Conservation (phyloP, 306 rosid genomes). For the Prunus davidiana region DNA sequence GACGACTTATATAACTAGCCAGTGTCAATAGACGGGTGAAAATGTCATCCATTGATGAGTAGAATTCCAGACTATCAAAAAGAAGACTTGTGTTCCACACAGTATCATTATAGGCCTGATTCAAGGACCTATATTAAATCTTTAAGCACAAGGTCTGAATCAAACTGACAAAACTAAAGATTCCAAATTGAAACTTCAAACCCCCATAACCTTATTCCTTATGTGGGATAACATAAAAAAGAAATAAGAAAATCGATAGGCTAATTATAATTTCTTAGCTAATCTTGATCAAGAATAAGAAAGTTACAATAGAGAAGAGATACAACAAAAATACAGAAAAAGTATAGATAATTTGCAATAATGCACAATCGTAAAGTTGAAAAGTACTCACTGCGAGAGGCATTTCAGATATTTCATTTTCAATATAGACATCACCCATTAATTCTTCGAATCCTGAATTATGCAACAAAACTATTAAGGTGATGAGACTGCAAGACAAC, state of each 20-base stretch:
- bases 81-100: conserved; percentile 19
- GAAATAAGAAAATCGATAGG: not conserved
- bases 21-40: conserved; percentile 43
- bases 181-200: not conserved
- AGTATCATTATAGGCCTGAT: conserved; percentile 38
- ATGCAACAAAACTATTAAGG: not conserved
- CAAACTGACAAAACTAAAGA: conserved; percentile 15
- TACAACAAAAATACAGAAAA: not conserved
- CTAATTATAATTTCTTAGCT: not conserved
- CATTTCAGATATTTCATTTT: conserved; percentile 24
- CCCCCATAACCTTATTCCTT: too few relatives aligned
- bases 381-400: conserved; percentile 30
- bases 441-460: conserved; percentile 28
- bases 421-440: conserved; percentile 31
- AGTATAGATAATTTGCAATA: not conserved
- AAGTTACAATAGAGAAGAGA: not conserved
- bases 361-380: not conserved
- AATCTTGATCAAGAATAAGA: not conserved
- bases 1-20: conserved; percentile 47
- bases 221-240: too few relatives aligned
- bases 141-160: not conserved
- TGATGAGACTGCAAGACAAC: not conserved
- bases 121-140: conserved; percentile 21
- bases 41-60: conserved; percentile 49
- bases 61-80: conserved; percentile 22